phyloP scores from a whole-genome alignment of 2,329 filamentous ascomycete genomes.

The Colletotrichum costaricense region DNA sequence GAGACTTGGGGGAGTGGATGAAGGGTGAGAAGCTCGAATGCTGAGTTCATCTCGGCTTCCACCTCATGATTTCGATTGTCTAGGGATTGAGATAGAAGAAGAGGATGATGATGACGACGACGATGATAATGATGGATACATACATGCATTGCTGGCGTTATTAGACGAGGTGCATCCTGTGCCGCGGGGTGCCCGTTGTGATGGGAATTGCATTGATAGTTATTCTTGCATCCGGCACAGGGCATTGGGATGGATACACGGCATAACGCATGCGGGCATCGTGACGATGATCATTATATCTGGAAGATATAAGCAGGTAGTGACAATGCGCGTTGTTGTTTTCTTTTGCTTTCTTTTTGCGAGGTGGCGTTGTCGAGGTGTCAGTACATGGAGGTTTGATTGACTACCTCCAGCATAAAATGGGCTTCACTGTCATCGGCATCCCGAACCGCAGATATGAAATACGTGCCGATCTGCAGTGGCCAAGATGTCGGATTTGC shows the following conservation, averaged over 20 bases:
- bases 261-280: background rate
- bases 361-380: background rate
- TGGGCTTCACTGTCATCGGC: background rate
- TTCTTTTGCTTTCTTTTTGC: background rate
- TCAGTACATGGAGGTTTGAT: background rate
- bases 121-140: background rate
- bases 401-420: background rate
- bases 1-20: constrained; percentile 51
- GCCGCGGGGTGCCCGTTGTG: background rate
- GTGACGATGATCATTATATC: background rate
- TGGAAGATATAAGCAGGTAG: background rate
- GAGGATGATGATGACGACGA: background rate
- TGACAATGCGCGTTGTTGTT: background rate
- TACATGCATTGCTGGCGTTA: constrained; percentile 10
- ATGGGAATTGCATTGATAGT: background rate
- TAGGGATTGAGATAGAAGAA: too few relatives aligned
- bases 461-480: too few relatives aligned
- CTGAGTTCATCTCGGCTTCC: background rate
- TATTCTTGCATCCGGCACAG: background rate
- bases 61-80: background rate
- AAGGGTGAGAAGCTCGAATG: background rate
- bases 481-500: background rate
- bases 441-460: too few relatives aligned
- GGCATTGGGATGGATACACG: background rate
- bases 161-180: background rate